Evolutionary conservation across 1,139 yeast species (phyloP).

Genomic region (Blastobotrys illinoisensis): DNA sequence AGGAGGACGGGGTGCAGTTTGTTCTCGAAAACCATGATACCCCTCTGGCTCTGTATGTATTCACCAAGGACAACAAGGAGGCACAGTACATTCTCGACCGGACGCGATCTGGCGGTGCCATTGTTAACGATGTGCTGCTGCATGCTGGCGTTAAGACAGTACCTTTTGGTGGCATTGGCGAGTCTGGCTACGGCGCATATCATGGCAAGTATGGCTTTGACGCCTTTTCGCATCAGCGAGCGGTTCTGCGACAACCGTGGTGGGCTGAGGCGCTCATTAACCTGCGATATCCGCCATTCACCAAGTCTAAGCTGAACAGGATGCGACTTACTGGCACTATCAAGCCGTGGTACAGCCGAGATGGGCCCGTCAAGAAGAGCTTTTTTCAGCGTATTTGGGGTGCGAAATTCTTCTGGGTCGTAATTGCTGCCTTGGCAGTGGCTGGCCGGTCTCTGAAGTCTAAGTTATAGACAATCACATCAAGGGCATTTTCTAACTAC

Average conservation of each 20-base stretch:
- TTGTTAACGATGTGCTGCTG: conserved; percentile 66
- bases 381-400: conserved; percentile 14
- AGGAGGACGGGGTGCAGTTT: conserved; percentile 42
- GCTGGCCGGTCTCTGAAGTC: conserved; percentile 1
- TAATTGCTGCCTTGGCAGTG: conserved; percentile 4
- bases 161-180: conserved; percentile 92
- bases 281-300: conserved; percentile 68
- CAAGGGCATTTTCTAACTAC: not conserved
- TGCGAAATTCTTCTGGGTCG: conserved; percentile 8
- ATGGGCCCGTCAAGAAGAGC: conserved; percentile 21
- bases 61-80: conserved; percentile 51
- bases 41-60: conserved; percentile 83
- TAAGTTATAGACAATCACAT: not conserved
- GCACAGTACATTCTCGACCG: conserved; percentile 46
- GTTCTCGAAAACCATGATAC: conserved; percentile 60
- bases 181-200: conserved; percentile 65
- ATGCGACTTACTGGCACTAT: conserved; percentile 10
- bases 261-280: conserved; percentile 57
- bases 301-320: conserved; percentile 33
- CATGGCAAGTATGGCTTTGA: conserved; percentile 74
- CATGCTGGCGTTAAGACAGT: conserved; percentile 67
- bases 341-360: conserved; percentile 21
- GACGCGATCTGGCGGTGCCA: conserved; percentile 69
- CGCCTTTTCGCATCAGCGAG: conserved; percentile 71
- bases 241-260: conserved; percentile 60